Conservation (phyloP, 2,329 filamentous ascomycete species). For the Graphilbum ipis-grandicollis region DNA sequence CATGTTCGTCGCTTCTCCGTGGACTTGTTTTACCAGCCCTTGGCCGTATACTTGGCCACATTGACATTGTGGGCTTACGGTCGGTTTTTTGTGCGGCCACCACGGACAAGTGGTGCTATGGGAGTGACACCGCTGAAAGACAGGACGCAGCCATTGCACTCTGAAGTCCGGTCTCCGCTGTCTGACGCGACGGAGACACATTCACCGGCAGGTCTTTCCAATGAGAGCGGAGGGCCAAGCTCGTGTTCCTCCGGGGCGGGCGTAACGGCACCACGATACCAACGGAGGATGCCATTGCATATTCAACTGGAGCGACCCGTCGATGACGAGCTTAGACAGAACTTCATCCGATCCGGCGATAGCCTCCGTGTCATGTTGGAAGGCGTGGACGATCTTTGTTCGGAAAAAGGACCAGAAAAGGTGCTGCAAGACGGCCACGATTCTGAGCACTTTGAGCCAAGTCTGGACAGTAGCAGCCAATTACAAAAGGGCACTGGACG, state of each 20-base stretch:
- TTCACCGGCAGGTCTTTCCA: no score
- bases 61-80: constrained; percentile 27
- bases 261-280: not conserved
- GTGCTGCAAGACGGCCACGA: not conserved
- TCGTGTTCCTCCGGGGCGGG: no score
- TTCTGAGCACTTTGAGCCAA: not conserved
- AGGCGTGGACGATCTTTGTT: not conserved
- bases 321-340: constrained; percentile 1
- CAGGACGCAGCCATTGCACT: no score
- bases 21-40: constrained; percentile 28
- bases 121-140: no score
- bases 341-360: not conserved
- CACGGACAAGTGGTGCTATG: not conserved
- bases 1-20: constrained; percentile 30
- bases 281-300: not conserved
- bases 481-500: no score
- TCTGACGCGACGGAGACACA: no score
- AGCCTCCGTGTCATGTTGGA: not conserved
- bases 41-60: constrained; percentile 25
- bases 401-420: not conserved
- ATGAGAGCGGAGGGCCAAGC: no score
- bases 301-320: constrained; percentile 1
- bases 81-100: not conserved
- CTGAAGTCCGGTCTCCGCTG: no score
- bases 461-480: constrained; percentile 1